A percentile compares a stretch with the other conserved stretches of the same genome.
These are phyloP conservation scores for Waltiozyma sp. DNA, from an alignment of 1,139 yeast species.

Conservation along the genomic window DNA sequence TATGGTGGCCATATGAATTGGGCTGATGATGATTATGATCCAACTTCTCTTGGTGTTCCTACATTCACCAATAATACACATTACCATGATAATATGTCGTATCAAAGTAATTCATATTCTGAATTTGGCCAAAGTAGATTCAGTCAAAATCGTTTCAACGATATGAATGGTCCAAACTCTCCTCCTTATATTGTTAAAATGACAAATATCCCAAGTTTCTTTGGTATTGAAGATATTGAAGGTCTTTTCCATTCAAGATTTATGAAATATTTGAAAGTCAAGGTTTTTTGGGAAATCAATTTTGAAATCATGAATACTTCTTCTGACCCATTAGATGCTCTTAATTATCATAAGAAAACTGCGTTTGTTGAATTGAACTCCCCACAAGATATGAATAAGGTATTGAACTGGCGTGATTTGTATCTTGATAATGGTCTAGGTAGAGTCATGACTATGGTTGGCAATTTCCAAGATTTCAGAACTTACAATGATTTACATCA, in stretches of 20 bases:
- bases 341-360: conserved; percentile 32
- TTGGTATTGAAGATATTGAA: conserved; percentile 23
- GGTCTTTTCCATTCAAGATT: conserved; percentile 27
- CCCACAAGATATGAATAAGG: conserved; percentile 34
- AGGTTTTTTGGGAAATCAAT: conserved; percentile 29
- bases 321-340: conserved; percentile 19
- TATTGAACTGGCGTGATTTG: conserved; percentile 18
- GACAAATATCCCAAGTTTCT: conserved; percentile 33
- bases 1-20: conserved; percentile 33
- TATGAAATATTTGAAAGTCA: conserved; percentile 25
- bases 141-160: conserved; percentile 1
- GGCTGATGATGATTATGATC: conserved; percentile 53
- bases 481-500: conserved; percentile 30
- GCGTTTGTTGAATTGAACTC: conserved; percentile 49
- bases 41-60: conserved; percentile 43
- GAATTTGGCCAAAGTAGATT: conserved; percentile 3
- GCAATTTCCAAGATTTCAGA: conserved; percentile 40
- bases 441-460: conserved; percentile 32
- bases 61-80: conserved; percentile 13
- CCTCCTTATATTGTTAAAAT: conserved; percentile 53
- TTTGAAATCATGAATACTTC: conserved; percentile 19
- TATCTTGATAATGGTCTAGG: conserved; percentile 20
- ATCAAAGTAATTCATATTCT: conserved; percentile 15
- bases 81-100: conserved; percentile 12
- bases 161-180: conserved; percentile 10